Base-by-base conservation (phyloP, 2,329 filamentous ascomycete genomes). In the Sarocladiaceae sp. region DNA sequence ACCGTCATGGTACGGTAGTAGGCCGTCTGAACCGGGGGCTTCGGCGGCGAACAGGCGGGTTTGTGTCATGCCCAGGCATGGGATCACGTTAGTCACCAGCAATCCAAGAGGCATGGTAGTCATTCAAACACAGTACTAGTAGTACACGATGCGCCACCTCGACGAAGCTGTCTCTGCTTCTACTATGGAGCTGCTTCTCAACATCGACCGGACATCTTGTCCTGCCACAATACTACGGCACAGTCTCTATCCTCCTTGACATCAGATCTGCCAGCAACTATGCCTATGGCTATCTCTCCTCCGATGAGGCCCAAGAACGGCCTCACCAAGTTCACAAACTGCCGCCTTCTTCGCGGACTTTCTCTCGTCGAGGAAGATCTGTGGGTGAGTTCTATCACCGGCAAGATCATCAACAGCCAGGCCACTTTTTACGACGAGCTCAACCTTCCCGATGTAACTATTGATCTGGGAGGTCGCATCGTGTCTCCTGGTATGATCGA, bases 261-360 rank as follows among this genome's bases (percentile, higher is more conserved):
- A 3, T 17, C 7, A 25, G 23, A 26, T 35, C 18, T 22, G 52
- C 49, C 52, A 35, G 55, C 49, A 54, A 71, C 59, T 42, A 81
- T 80, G 72, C 77, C 77, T 37, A 75, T 74, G 53, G 71, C 75
- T n/a, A 57, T 73, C 53, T 68, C 68, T 10, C 66, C 64, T 58
- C 63, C 64, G 23, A 56, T 55, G 37, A 59, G 58, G 49, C 68
- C 69, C 46, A 70, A 62, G 28, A 75, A 76, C 57, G 77, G 78
- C 62, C 86, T 96, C 64, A 91, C 88, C 64, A 94, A 93, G 66
- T 88, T 96, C 67, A 94, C 89, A 63, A 96, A 96, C 72, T 96
- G 91, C 66, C 84, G 87, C 49, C 74, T 96, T 23, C 76, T 93
- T 54, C 84, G 82, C 62, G 83, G 82, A 59, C 78, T 86, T 57